Percentiles rank a stretch among this genome's conserved stretches.
phyloP scores from a whole-genome alignment of 2,329 filamentous ascomycete species.

The Cercospora brassicicola region DNA sequence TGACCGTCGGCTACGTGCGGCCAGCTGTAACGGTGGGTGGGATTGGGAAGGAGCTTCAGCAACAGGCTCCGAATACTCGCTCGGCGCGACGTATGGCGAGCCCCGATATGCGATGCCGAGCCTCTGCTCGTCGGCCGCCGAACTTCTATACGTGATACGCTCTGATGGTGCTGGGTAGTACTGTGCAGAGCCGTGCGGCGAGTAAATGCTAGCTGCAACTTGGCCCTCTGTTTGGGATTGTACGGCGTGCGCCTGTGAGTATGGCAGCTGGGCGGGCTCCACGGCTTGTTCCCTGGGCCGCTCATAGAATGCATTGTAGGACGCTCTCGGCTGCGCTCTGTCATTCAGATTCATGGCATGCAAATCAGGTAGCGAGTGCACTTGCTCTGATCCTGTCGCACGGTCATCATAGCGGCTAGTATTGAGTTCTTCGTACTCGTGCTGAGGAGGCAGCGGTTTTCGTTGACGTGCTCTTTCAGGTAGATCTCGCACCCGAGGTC shows the following conservation, averaged over 20 bases:
- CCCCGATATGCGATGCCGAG: background rate
- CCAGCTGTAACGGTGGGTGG: background rate
- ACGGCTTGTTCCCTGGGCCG: background rate
- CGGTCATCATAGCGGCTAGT: background rate
- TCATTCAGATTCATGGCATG: constrained; percentile 2
- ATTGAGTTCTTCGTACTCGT: background rate
- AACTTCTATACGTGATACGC: background rate
- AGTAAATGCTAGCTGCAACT: background rate
- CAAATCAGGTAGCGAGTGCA: background rate
- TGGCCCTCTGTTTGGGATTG: background rate
- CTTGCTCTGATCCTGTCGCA: background rate
- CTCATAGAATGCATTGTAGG: background rate
- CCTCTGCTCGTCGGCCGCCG: background rate
- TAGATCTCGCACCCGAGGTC: background rate
- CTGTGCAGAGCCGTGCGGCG: background rate
- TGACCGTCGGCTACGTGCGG: background rate
- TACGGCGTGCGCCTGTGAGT: background rate
- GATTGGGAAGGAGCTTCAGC: background rate
- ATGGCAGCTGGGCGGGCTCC: background rate
- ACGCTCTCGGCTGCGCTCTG: background rate
- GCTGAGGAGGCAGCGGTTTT: background rate
- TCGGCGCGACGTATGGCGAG: background rate
- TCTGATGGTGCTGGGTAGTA: background rate
- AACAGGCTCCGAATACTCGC: background rate
- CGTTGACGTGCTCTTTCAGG: background rate